These are phyloP conservation scores for Pseudocercospora pini-densiflorae DNA, from an alignment of 2,329 filamentous ascomycete genomes.

Conservation along the genomic window DNA sequence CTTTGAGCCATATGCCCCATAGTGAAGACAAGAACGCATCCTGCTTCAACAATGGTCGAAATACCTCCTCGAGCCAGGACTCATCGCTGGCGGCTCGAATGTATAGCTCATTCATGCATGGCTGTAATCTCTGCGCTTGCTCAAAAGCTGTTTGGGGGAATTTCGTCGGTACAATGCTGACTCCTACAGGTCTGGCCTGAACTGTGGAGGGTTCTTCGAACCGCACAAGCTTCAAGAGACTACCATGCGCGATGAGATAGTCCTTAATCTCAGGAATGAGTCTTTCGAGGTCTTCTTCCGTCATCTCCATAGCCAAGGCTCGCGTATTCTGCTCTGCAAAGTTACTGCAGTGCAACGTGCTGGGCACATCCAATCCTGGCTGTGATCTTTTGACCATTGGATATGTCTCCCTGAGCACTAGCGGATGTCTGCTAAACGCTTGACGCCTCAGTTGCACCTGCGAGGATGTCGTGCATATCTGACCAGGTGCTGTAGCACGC, in stretches of 20 bases:
- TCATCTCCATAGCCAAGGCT: conserved; percentile 9
- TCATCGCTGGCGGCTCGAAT: conserved; percentile 55
- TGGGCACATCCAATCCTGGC: background rate
- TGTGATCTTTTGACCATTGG: conserved; percentile 9
- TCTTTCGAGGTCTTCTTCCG: conserved; percentile 16
- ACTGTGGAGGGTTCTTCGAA: conserved; percentile 35
- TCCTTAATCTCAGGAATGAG: conserved; percentile 45
- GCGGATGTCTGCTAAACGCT: conserved; percentile 19
- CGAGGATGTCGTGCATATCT: background rate
- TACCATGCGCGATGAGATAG: conserved; percentile 50
- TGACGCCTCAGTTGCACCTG: conserved; percentile 23
- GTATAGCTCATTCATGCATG: conserved; percentile 61
- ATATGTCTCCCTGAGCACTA: conserved; percentile 17
- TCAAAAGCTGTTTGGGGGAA: conserved; percentile 43
- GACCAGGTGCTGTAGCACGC: background rate
- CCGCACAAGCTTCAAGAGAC: conserved; percentile 43
- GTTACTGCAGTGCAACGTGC: background rate
- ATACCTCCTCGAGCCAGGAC: conserved; percentile 42
- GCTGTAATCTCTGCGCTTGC: conserved; percentile 61
- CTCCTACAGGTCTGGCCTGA: conserved; percentile 40
- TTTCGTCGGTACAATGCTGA: conserved; percentile 42
- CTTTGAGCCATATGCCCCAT: conserved; percentile 44
- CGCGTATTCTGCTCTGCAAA: background rate
- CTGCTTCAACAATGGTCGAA: conserved; percentile 40
- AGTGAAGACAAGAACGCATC: conserved; percentile 44